Evolutionary conservation across 2,329 filamentous ascomycete species (phyloP).

Genomic region (Diaporthe eres): DNA sequence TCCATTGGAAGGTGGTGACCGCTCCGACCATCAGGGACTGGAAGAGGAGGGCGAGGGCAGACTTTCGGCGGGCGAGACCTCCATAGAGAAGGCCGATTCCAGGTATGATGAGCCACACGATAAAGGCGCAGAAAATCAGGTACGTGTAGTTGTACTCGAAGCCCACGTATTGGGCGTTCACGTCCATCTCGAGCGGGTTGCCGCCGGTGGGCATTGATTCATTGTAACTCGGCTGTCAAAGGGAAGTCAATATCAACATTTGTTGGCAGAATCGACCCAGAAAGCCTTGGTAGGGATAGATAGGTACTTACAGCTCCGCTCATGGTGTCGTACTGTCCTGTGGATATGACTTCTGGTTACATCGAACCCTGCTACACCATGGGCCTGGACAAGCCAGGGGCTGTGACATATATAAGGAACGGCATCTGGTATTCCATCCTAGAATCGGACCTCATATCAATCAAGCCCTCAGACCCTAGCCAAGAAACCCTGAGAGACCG

Average conservation of each 20-base stretch:
- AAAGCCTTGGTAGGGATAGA: too few species aligned
- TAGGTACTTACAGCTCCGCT: conserved; percentile 35
- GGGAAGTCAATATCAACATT: neutral
- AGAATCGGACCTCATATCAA: conserved; percentile 6
- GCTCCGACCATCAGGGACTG: conserved; percentile 72
- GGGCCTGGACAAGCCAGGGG: neutral
- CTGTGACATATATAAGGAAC: neutral
- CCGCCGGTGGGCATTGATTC: conserved; percentile 46
- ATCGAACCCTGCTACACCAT: neutral
- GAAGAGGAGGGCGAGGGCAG: conserved; percentile 72
- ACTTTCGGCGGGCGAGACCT: conserved; percentile 74
- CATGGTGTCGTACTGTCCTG: conserved; percentile 19
- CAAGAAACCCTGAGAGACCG: conserved; percentile 17
- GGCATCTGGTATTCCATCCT: neutral
- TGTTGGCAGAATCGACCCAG: too few species aligned
- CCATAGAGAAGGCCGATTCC: conserved; percentile 76
- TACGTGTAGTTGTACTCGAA: conserved; percentile 74
- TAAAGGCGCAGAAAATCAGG: conserved; percentile 69
- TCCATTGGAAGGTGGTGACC: conserved; percentile 68
- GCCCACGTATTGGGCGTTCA: conserved; percentile 68
- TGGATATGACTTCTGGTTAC: neutral
- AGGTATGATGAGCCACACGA: conserved; percentile 77
- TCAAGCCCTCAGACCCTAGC: conserved; percentile 16
- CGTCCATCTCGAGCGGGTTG: conserved; percentile 46
- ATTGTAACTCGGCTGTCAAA: conserved; percentile 42